phyloP scores from a whole-genome alignment of 2,329 filamentous ascomycete genomes.

The Alternaria triticina region DNA sequence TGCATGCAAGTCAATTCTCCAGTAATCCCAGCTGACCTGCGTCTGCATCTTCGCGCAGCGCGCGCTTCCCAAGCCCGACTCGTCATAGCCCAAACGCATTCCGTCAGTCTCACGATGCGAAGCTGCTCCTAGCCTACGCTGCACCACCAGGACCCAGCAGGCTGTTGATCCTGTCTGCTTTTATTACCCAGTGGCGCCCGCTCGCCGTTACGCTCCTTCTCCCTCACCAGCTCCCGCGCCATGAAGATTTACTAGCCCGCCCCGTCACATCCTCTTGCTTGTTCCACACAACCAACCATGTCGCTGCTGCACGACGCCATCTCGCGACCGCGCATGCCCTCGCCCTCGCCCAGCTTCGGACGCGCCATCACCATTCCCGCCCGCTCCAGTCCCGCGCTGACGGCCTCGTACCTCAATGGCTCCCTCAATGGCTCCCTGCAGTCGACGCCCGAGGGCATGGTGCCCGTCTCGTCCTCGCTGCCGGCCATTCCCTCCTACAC shows the following conservation, averaged over 20 bases:
- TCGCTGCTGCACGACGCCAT: constrained; percentile 39
- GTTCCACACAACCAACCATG: constrained; percentile 26
- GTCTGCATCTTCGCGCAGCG: constrained; percentile 35
- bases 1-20: constrained; percentile 24
- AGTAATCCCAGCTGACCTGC: constrained; percentile 34
- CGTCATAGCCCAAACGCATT: constrained; percentile 29
- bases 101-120: constrained; percentile 40
- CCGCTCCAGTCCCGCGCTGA: constrained; percentile 49
- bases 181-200: constrained; percentile 35
- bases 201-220: constrained; percentile 26
- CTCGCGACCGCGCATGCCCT: constrained; percentile 40
- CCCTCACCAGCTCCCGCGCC: constrained; percentile 19
- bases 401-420: constrained; percentile 57
- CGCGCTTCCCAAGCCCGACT: constrained; percentile 38
- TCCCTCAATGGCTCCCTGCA: constrained; percentile 71
- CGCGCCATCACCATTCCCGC: constrained; percentile 48
- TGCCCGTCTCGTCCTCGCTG: constrained; percentile 59
- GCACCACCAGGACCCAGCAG: constrained; percentile 29
- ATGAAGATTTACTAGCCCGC: constrained; percentile 36
- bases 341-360: constrained; percentile 39
- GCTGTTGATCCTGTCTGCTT: constrained; percentile 36
- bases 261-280: not conserved
- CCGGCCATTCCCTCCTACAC: constrained; percentile 62
- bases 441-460: constrained; percentile 69
- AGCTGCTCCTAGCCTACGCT: constrained; percentile 31